Base-by-base conservation (phyloP, 805 yeast species). In the Candida patagonica region DNA sequence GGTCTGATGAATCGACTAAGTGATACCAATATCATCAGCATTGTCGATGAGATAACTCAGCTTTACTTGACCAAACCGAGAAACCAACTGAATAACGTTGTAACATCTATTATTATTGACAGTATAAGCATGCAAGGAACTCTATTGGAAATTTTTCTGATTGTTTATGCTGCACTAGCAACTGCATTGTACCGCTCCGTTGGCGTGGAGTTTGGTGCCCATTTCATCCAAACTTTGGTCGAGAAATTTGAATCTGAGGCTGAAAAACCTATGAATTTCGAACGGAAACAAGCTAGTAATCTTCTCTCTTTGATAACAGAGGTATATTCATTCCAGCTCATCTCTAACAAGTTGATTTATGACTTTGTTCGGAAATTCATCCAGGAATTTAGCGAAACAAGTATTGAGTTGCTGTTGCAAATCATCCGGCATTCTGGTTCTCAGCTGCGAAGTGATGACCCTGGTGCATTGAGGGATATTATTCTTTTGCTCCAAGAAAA, bases 171-270 rank as follows among this genome's bases (percentile, higher is more conserved):
- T 1, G 79, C 86, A 5, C 67, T 86, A 6, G 73, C 79, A 2
- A 78, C 78, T 17, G 80, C 95, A 1, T 57, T 92, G 19, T 86
- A 82, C 61, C 71, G 82, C 44, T 82, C 83, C 49, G 42, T 57
- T n/a, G 97, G 98, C 16, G 74, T 78, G 27, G 95, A 86, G 46
- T 81, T 86, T 57, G 96, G 95, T 44, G 98, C 96, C 0, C 73
- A 66, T 49, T 80, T 87, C 43, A 68, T 87, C 25, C 98, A 92
- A 55, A 67, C 74, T 0, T 55, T 83, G 41, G 82, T 88, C n/a
- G 95, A 84, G 45, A 69, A 66, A 41, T 76, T 83, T 50, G 78
- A 80, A 13, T 9, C 31, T 15, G 31, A 29, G 31, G 31, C 31
- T 4, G 31, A 17, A 26, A 45, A 38, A 30, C 25, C 40, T 32